Percentiles rank a stretch among this genome's conserved stretches.
phyloP scores from a whole-genome alignment of 768 basidiomycete species.

The Mrakia blollopis region DNA sequence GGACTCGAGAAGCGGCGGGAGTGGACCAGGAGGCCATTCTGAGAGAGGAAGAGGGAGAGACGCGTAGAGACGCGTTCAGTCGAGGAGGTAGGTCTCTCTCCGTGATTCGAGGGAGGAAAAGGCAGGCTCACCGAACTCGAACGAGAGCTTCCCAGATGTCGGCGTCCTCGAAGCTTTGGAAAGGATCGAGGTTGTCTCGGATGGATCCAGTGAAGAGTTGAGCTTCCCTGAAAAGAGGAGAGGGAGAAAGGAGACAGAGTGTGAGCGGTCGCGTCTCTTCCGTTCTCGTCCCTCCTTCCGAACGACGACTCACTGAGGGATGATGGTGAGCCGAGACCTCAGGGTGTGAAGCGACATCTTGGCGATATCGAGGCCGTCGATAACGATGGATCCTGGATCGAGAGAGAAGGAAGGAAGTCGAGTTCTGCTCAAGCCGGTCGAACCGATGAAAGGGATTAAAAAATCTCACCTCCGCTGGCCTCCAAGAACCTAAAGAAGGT shows the following conservation, averaged over 20 bases:
- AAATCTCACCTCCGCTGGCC: constrained; percentile 34
- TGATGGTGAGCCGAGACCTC: constrained; percentile 39
- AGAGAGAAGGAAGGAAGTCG: no score
- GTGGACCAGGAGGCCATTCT: constrained; percentile 37
- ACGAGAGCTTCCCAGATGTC: constrained; percentile 40
- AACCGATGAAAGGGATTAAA: no score
- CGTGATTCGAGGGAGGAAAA: no score
- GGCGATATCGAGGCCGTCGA: constrained; percentile 47
- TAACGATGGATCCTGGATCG: constrained; percentile 41
- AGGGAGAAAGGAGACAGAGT: not conserved
- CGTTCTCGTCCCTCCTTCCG: not conserved
- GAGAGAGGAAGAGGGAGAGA: constrained; percentile 13
- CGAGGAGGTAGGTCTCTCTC: no score
- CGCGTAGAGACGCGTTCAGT: not conserved
- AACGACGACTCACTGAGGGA: constrained; percentile 35
- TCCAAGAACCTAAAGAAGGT: constrained; percentile 50
- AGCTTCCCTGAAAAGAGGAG: constrained; percentile 32
- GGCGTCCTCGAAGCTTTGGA: constrained; percentile 36
- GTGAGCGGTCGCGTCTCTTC: not conserved
- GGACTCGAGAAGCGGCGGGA: constrained; percentile 24
- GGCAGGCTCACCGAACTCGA: not conserved
- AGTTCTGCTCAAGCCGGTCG: not conserved
- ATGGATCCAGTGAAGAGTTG: constrained; percentile 39
- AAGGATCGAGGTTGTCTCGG: constrained; percentile 42
- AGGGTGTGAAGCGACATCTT: constrained; percentile 40